These are phyloP conservation scores for Cucumis melo DNA, from an alignment of 306 rosid species.

Conservation along the genomic window DNA sequence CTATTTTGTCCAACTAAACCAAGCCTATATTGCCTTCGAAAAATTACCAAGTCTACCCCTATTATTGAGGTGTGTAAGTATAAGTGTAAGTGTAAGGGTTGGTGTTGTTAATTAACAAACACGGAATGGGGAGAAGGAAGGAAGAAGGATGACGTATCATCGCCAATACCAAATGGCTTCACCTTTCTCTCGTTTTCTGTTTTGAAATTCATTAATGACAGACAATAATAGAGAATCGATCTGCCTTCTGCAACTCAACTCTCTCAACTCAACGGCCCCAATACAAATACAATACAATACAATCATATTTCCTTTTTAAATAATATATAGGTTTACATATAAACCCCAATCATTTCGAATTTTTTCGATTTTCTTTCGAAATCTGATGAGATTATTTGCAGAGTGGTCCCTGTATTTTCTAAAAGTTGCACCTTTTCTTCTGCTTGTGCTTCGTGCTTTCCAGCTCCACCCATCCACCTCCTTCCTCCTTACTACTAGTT, in stretches of 20 bases:
- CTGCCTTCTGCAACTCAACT: background rate
- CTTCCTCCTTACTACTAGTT: background rate
- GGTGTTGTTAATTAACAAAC: slow-evolving; percentile 6
- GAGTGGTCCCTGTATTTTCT: background rate
- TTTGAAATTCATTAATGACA: background rate
- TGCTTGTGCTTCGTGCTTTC: background rate
- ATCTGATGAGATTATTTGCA: background rate
- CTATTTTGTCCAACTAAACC: background rate
- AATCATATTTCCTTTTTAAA: background rate
- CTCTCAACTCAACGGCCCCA: background rate
- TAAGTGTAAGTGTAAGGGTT: background rate
- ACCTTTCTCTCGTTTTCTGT: background rate
- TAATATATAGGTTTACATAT: too few relatives aligned
- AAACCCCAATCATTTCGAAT: background rate
- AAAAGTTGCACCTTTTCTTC: background rate
- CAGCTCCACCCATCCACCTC: background rate
- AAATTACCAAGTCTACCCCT: background rate
- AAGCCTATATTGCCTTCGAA: background rate
- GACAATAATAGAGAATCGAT: background rate
- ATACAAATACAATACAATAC: background rate
- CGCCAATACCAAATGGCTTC: background rate
- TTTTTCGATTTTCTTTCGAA: background rate
- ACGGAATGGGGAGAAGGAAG: background rate
- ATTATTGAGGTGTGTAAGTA: background rate
- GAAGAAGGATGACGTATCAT: background rate